Evolutionary conservation across 129 eudicot species (phyloP).

Genomic region (Flaveria linearis): DNA sequence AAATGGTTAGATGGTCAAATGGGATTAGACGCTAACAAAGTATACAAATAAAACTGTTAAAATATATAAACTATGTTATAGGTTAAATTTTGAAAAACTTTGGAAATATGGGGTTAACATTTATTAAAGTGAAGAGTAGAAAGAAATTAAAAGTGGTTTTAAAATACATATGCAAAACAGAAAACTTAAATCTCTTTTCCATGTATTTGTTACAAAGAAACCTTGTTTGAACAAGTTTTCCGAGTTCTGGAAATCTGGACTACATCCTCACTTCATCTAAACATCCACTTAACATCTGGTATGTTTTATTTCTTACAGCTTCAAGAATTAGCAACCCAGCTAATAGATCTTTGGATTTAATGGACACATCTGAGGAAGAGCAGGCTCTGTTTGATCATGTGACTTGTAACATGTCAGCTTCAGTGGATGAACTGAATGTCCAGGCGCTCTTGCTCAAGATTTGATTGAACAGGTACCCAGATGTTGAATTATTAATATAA

Average conservation of each 20-base stretch:
- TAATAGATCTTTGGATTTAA: constrained; percentile 68
- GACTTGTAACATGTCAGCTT: constrained; percentile 54
- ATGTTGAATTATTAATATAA: not conserved
- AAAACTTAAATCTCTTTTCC: not conserved
- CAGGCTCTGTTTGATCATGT: constrained; percentile 50
- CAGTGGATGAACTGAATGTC: constrained; percentile 55
- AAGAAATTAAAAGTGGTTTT: not conserved
- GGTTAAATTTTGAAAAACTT: not conserved
- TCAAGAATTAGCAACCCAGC: constrained; percentile 62
- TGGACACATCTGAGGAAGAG: constrained; percentile 62
- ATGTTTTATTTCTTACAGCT: constrained; percentile 36
- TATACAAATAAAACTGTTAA: not conserved
- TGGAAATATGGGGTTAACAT: not conserved
- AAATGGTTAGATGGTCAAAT: not conserved
- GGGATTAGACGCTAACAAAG: not conserved
- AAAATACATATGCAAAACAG: not conserved
- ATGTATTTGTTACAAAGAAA: not conserved
- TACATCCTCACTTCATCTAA: not conserved
- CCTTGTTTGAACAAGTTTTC: not conserved
- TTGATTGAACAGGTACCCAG: constrained; percentile 60
- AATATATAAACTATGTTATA: not conserved
- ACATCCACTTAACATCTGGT: not conserved
- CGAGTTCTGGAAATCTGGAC: not conserved
- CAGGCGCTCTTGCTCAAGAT: constrained; percentile 67
- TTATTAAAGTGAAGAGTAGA: not conserved